Base-by-base conservation (phyloP, 345 rosid genomes). In the Microthlaspi erraticum region DNA sequence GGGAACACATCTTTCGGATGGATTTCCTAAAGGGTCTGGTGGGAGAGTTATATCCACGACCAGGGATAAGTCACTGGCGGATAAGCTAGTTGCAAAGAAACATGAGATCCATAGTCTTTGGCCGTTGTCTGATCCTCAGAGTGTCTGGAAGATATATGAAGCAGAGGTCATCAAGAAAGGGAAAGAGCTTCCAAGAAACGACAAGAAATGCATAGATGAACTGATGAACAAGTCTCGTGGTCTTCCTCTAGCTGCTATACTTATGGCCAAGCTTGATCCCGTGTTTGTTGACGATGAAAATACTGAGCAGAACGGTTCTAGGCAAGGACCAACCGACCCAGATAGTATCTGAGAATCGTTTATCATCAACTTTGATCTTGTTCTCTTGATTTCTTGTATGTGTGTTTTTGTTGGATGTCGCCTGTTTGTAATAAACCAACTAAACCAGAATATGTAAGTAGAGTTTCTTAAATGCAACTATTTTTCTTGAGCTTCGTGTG, bases 11-110 rank as follows among this genome's bases (percentile, higher is more conserved):
- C 83, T 84, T 13, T 74, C 72, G 1, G 75, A 74, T 14, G 85
- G 80, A 23, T 71, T 86, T 68, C 90, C 90, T 1, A 84, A 81
- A 71, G 82, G 81, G 11, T 52, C 61, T 43, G 88, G 83, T 2
- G 85, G 86, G 20, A 77, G 80, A 46, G 83, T 82, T 7, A 66
- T 84, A 10, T 66, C 80, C 61, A 84, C 83, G 0, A 72, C 82
- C 37, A 81, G 86, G 58, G 48, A 66, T 1, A 75, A 67, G 66
- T 19, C 44, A 10, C 14, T 68, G 13, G 72, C 70, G 10, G 56
- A 69, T 68, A 51, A 13, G 51, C 78, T 86, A 78, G 85, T 84
- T 17, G 77, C 76, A 9, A 62, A 73, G 67, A 26, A 66, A 52
- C 57, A 68, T 68, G 76, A 68, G 37, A 43, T 82, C 7, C 80